phyloP scores from a whole-genome alignment of 495 filamentous ascomycete species.

The Aspergillus nanangensis region DNA sequence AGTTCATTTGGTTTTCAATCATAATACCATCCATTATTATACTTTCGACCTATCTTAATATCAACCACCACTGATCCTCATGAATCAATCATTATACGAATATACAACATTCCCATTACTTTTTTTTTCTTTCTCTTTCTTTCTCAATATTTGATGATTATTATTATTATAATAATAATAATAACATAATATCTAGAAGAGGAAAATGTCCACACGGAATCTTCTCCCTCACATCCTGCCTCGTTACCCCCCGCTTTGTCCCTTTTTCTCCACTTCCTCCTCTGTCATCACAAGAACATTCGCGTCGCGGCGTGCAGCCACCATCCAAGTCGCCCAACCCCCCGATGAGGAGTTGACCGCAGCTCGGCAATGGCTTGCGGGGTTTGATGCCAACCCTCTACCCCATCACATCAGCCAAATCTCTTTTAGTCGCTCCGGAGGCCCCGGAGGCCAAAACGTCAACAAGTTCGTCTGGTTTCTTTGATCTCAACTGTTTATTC shows the following conservation, averaged over 20 bases:
- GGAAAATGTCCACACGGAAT: too few species aligned
- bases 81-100: too few species aligned
- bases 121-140: too few species aligned
- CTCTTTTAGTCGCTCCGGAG: slow-evolving; percentile 80
- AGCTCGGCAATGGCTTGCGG: slow-evolving; percentile 71
- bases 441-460: slow-evolving; percentile 91
- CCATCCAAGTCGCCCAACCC: slow-evolving; percentile 8
- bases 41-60: not conserved
- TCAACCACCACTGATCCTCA: too few species aligned
- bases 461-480: slow-evolving; percentile 70
- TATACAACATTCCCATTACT: too few species aligned
- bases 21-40: not conserved
- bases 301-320: slow-evolving; percentile 16
- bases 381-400: slow-evolving; percentile 58
- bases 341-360: slow-evolving; percentile 54
- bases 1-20: not conserved
- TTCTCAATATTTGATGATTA: too few species aligned
- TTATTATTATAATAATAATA: too few species aligned
- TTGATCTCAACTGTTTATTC: not conserved
- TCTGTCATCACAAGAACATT: slow-evolving; percentile 13
- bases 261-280: slow-evolving; percentile 2
- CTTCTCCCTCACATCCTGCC: slow-evolving; percentile 4
- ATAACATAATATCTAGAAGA: too few species aligned
- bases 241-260: slow-evolving; percentile 4
- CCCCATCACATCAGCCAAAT: slow-evolving; percentile 62